Evolutionary conservation across 1,284 basidiomycete genomes (phyloP).

Genomic region (Ganoderma lucidum): DNA sequence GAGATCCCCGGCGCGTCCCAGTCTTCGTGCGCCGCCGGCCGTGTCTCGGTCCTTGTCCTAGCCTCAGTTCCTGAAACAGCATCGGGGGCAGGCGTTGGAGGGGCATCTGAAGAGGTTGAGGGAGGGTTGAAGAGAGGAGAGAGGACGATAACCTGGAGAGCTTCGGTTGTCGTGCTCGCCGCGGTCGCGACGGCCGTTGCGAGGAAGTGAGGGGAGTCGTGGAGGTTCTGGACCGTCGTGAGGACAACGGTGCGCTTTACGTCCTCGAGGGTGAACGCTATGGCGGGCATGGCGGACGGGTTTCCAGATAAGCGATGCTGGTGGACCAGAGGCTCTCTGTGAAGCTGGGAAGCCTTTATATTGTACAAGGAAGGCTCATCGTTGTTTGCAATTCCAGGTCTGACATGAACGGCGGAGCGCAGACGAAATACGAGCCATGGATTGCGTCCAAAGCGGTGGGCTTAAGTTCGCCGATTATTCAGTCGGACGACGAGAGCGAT

Average conservation of each 20-base stretch:
- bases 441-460: not conserved
- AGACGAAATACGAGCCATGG: not conserved
- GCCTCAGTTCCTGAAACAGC: not conserved
- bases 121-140: conserved; percentile 57
- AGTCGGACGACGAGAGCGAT: not conserved
- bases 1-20: conserved; percentile 46
- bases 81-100: not conserved
- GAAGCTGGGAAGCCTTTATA: not conserved
- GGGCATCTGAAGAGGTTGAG: not conserved
- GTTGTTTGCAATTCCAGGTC: not conserved
- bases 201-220: conserved; percentile 59
- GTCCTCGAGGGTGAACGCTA: conserved; percentile 30
- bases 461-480: not conserved
- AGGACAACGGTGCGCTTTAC: conserved; percentile 54
- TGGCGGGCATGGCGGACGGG: conserved; percentile 18
- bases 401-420: not conserved
- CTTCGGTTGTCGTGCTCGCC: conserved; percentile 50
- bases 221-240: conserved; percentile 56
- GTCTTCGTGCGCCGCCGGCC: conserved; percentile 1
- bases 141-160: conserved; percentile 69
- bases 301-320: conserved; percentile 1
- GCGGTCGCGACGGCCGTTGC: conserved; percentile 59
- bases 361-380: not conserved
- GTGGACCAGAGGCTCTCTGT: not conserved
- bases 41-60: not conserved